These are phyloP conservation scores for Krasilnikovozyma curviuscula DNA, from an alignment of 768 basidiomycete genomes.

Conservation along the genomic window DNA sequence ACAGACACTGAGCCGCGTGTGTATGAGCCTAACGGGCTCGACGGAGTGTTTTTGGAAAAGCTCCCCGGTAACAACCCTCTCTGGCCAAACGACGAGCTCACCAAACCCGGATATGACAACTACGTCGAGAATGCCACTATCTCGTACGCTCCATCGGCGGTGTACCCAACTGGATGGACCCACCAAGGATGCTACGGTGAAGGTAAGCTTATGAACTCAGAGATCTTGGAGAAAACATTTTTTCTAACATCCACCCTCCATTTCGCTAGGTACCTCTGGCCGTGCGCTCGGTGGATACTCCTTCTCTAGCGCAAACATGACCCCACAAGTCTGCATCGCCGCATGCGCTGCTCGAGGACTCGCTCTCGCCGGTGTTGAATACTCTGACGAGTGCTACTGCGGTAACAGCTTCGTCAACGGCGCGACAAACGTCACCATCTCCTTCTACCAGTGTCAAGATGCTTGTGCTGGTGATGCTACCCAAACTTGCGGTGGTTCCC, in stretches of 20 bases:
- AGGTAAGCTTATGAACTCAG: background rate
- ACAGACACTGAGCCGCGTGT: too few relatives aligned
- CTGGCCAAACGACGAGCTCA: background rate
- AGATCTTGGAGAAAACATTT: background rate
- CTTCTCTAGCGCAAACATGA: constrained; percentile 21
- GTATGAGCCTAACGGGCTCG: too few relatives aligned
- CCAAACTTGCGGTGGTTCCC: constrained; percentile 8
- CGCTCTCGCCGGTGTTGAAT: constrained; percentile 24
- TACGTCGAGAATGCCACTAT: too few relatives aligned
- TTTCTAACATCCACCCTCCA: background rate
- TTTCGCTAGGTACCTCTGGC: constrained; percentile 12
- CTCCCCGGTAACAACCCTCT: constrained; percentile 25
- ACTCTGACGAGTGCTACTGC: constrained; percentile 22
- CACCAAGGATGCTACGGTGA: too few relatives aligned
- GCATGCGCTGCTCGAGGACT: constrained; percentile 15
- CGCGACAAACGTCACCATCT: constrained; percentile 21
- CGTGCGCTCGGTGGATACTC: constrained; percentile 20
- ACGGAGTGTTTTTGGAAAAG: too few relatives aligned
- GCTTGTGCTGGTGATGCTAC: constrained; percentile 1
- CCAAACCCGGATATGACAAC: too few relatives aligned
- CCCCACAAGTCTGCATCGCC: constrained; percentile 16
- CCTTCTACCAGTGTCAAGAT: constrained; percentile 15
- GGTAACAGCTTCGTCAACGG: constrained; percentile 22
- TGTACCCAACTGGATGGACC: too few relatives aligned
- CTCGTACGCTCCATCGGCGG: too few relatives aligned